Evolutionary conservation across 345 rosid genomes (phyloP).

Genomic region (Camelina neglecta): DNA sequence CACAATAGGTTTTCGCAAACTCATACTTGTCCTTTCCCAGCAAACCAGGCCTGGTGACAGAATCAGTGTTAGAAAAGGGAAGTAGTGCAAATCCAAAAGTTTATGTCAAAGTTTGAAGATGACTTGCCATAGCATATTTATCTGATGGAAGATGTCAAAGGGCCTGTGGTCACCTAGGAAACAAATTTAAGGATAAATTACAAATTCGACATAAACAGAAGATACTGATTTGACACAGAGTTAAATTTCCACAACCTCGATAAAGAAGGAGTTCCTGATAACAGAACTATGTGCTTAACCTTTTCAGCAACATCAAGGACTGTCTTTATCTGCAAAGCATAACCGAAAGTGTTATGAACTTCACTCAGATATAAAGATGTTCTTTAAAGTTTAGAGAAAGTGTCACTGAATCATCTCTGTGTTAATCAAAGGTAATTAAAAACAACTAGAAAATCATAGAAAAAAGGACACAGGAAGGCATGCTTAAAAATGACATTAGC

Average conservation of each 20-base stretch:
- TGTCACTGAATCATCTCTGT: conserved; percentile 23
- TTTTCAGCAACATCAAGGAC: conserved; percentile 83
- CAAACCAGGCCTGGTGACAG: conserved; percentile 83
- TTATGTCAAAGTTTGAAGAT: conserved; percentile 36
- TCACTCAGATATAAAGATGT: conserved; percentile 15
- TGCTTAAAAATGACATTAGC: not conserved
- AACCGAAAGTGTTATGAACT: conserved; percentile 14
- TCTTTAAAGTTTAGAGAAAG: conserved; percentile 28
- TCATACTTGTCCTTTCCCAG: conserved; percentile 87
- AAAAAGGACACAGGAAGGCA: conserved; percentile 6
- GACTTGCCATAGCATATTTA: conserved; percentile 89
- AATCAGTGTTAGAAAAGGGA: conserved; percentile 39
- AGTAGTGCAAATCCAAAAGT: conserved; percentile 28
- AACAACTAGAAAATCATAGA: not conserved
- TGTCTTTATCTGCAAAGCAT: conserved; percentile 62
- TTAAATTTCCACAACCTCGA: conserved; percentile 72
- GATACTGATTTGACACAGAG: conserved; percentile 28
- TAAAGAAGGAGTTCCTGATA: conserved; percentile 97
- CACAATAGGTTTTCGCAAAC: conserved; percentile 89
- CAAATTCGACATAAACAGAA: conserved; percentile 28
- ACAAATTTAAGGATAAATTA: conserved; percentile 16
- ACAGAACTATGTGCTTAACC: conserved; percentile 72
- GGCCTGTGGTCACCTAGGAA: conserved; percentile 83
- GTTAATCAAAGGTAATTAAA: conserved; percentile 17
- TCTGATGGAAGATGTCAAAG: conserved; percentile 94